phyloP scores from a whole-genome alignment of 306 rosid genomes.

The Cyclanthera cordifolia region DNA sequence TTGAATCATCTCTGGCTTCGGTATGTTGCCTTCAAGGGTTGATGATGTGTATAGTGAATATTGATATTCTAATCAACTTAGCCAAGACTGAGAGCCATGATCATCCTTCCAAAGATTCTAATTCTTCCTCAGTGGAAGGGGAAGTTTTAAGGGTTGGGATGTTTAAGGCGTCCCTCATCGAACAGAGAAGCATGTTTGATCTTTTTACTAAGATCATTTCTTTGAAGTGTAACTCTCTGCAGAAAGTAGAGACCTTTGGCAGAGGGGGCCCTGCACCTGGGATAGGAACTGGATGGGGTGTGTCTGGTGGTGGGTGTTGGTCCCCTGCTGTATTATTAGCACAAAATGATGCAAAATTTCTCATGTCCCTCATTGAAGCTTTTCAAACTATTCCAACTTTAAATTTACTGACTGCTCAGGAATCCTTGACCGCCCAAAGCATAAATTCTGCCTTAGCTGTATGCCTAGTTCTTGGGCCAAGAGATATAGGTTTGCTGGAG shows the following conservation, averaged over 20 bases:
- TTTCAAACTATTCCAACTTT: slow-evolving; percentile 22
- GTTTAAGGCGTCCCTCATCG: slow-evolving; percentile 32
- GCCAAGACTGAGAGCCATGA: slow-evolving; percentile 35
- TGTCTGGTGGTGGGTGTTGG: slow-evolving; percentile 83
- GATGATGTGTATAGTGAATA: slow-evolving; percentile 28
- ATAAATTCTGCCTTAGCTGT: slow-evolving; percentile 44
- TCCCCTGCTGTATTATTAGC: slow-evolving; percentile 48
- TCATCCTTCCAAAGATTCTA: slow-evolving; percentile 28
- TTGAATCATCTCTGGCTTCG: slow-evolving; percentile 66
- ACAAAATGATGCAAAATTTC: slow-evolving; percentile 50
- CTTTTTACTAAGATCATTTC: slow-evolving; percentile 41
- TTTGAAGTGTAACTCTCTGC: slow-evolving; percentile 41
- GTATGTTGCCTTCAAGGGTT: slow-evolving; percentile 61
- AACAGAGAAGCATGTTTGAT: slow-evolving; percentile 41
- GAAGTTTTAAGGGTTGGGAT: slow-evolving; percentile 62
- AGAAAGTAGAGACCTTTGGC: slow-evolving; percentile 65
- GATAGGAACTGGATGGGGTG: slow-evolving; percentile 92
- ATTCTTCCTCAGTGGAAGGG: slow-evolving; percentile 45
- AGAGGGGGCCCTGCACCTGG: slow-evolving; percentile 98
- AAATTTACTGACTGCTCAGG: slow-evolving; percentile 28
- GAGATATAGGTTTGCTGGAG: slow-evolving; percentile 30
- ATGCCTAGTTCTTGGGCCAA: slow-evolving; percentile 71
- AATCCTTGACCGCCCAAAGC: slow-evolving; percentile 28
- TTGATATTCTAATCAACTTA: slow-evolving; percentile 54
- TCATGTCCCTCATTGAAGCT: slow-evolving; percentile 38